Conservation (phyloP, 352 stramenopile genomes). For the Globisporangium mamillatum region DNA sequence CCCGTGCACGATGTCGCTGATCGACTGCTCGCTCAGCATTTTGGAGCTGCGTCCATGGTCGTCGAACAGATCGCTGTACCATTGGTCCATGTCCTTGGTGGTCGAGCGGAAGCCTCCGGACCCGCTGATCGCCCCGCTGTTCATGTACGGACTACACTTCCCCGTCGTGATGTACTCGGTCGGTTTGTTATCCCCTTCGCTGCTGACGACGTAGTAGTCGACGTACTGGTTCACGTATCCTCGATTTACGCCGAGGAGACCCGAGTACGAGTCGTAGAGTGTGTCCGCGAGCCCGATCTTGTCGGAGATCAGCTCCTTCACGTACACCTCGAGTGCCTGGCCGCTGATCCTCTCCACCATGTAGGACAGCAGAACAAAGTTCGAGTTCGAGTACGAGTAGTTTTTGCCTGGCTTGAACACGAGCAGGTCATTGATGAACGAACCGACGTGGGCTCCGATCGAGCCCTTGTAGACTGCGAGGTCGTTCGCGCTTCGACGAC, state of each 20-base stretch:
- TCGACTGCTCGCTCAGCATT: slow-evolving; percentile 34
- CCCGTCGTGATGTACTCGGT: slow-evolving; percentile 33
- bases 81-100: slow-evolving; percentile 45
- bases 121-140: slow-evolving; percentile 24
- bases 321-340: slow-evolving; percentile 32
- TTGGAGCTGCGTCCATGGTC: slow-evolving; percentile 35
- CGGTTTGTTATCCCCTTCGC: slow-evolving; percentile 6
- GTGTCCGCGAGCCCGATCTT: slow-evolving; percentile 33
- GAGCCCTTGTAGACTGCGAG: slow-evolving; percentile 26
- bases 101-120: slow-evolving; percentile 45
- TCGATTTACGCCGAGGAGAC: slow-evolving; percentile 23
- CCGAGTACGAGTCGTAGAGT: slow-evolving; percentile 43
- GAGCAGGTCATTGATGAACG: slow-evolving; percentile 49
- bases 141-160: slow-evolving; percentile 46
- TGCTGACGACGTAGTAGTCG: slow-evolving; percentile 38
- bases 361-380: slow-evolving; percentile 51
- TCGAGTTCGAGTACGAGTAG: slow-evolving; percentile 51
- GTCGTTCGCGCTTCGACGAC: slow-evolving; percentile 14
- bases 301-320: slow-evolving; percentile 40
- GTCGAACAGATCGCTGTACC: slow-evolving; percentile 55
- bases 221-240: slow-evolving; percentile 49
- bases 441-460: slow-evolving; percentile 32
- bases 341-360: slow-evolving; percentile 60
- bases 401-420: slow-evolving; percentile 49
- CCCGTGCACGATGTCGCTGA: slow-evolving; percentile 38